Conservation (phyloP, 345 rosid species). For the Litchi chinensis region DNA sequence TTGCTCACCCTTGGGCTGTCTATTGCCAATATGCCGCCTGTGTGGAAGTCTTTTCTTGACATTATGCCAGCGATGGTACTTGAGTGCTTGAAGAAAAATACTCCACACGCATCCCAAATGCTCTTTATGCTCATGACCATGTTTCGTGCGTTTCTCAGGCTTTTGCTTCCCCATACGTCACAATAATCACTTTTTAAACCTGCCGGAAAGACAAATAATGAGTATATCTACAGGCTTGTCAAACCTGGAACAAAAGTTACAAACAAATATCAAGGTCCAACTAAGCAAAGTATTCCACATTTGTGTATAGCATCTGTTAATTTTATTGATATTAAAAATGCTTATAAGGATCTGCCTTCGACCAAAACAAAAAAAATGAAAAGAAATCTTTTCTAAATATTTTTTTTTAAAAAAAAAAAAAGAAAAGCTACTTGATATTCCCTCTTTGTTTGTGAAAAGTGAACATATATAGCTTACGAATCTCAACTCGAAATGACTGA, state of each 20-base stretch:
- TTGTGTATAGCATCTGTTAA: too few species aligned
- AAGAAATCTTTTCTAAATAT: too few species aligned
- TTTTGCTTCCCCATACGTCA: conserved; percentile 52
- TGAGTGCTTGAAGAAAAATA: conserved; percentile 52
- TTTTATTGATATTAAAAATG: too few species aligned
- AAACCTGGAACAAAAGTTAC: conserved; percentile 37
- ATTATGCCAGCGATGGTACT: conserved; percentile 62
- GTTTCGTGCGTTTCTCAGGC: conserved; percentile 32
- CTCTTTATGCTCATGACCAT: conserved; percentile 28
- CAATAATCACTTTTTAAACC: neutral
- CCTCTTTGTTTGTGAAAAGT: too few species aligned
- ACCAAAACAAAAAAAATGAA: too few species aligned
- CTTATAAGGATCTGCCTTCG: too few species aligned
- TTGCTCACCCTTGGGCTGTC: conserved; percentile 35
- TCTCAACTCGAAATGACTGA: too few species aligned
- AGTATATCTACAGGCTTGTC: conserved; percentile 21
- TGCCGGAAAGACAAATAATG: conserved; percentile 6
- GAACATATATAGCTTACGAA: too few species aligned
- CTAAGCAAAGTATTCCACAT: neutral
- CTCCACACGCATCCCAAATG: conserved; percentile 74
- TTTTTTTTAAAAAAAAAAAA: too few species aligned
- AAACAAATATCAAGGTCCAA: conserved; percentile 3
- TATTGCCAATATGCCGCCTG: conserved; percentile 29
- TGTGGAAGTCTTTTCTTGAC: conserved; percentile 69
- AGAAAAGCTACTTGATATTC: too few species aligned